Evolutionary conservation across 345 rosid genomes (phyloP), one percentile per base, ranked within the genome.

Genomic region (Heritiera littoralis): DNA sequence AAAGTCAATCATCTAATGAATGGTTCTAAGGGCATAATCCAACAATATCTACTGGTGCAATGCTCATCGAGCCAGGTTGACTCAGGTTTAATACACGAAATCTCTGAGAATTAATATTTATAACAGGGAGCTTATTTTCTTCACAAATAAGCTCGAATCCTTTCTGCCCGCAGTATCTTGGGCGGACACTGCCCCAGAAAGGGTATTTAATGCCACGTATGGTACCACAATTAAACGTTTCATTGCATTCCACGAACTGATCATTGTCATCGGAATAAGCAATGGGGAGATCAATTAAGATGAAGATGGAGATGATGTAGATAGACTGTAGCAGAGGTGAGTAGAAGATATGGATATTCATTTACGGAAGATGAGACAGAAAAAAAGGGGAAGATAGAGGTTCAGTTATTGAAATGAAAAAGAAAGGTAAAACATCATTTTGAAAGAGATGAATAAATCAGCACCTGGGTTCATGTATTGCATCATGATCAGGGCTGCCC

Each of bases 171-270:
- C 94, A 93, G 18, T 41, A 58, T 0, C 6, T 4, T 3, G 82
- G 80, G 49, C 88, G 82, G 0, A 6, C 1, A 32, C 41, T 45
- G 0, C 92, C 86, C 92, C 89, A 89, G 55, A 92, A 92, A 28
- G 94, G 98, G 72, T 90, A 91, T 0, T 77, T 18, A 13, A 54
- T 69, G 72, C 71, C 10, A 20, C 12, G 30, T 1, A 80, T 1
- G 32, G 12, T 8, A 5, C 91, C 98, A 46, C 98, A 91, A 4
- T 0, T 6, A 48, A 66, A 86, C 3, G 73, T 56, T 0, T 2
- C 14, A 1, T 5, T 6, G 81, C 95, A 91, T 10, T 54, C 38
- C 7, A n/a, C n/a, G 77, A 79, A 86, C 9, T 54, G 79, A n/a
- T 40, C 49, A 28, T 85, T 72, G 1, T 56, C 74, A 48, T 35